These are phyloP conservation scores for Acanthamoeba castellanii DNA, from an alignment of 208 protist species.

Conservation along the genomic window DNA sequence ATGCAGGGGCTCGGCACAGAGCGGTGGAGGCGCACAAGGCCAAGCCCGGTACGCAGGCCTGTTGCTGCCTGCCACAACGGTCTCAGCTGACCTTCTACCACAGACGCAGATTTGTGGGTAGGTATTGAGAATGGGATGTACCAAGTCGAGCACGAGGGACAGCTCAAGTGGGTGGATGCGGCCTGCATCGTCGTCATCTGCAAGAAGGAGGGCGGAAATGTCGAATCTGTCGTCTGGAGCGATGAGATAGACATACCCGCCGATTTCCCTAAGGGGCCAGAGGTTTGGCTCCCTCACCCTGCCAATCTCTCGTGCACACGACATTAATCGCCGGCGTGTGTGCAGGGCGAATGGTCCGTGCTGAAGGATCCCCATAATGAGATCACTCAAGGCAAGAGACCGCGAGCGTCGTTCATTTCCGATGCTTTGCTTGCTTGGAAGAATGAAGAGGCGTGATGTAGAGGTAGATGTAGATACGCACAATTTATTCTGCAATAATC, in stretches of 20 bases:
- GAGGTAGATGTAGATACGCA: not conserved
- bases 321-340: not conserved
- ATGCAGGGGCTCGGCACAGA: conserved; percentile 5
- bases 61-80: not conserved
- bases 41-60: not conserved
- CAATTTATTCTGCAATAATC: conserved; percentile 4
- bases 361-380: not conserved
- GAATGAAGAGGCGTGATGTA: not conserved
- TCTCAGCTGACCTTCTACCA: not conserved
- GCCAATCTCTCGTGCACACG: not conserved
- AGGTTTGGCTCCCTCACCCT: not conserved
- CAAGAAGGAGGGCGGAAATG: not conserved
- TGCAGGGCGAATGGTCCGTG: conserved; percentile 14
- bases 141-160: not conserved
- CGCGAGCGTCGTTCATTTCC: not conserved
- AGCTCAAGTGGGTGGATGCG: conserved; percentile 19
- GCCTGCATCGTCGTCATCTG: not conserved
- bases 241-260: conserved; percentile 33
- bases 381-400: not conserved
- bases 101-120: conserved; percentile 20
- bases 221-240: not conserved
- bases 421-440: conserved; percentile 3
- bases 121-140: conserved; percentile 42
- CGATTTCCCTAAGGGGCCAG: conserved; percentile 7
- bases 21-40: conserved; percentile 6